Percentiles rank a stretch among this genome's conserved stretches.
Conservation (phyloP, 768 basidiomycete genomes). For the Xanthoconium stramineum region DNA sequence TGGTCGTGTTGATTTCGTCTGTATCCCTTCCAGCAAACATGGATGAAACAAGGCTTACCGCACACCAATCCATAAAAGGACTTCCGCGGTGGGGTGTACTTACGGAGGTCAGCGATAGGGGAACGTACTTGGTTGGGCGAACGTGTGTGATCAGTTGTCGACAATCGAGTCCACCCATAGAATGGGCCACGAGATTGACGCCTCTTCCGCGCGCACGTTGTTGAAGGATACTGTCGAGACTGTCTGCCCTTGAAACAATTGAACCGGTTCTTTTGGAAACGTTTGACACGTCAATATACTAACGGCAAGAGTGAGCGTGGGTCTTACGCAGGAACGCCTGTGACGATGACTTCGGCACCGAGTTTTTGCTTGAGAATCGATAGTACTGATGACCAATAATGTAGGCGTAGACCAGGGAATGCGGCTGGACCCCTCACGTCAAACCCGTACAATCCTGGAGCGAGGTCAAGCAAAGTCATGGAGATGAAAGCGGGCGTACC, state of each 20-base stretch:
- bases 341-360: constrained; percentile 94
- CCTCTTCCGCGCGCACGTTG: constrained; percentile 67
- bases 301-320: neutral
- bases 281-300: neutral
- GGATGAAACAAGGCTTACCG: constrained; percentile 43
- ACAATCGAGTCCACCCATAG: constrained; percentile 97
- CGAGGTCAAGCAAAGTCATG: neutral
- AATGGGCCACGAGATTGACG: constrained; percentile 92
- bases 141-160: constrained; percentile 88
- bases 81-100: constrained; percentile 94
- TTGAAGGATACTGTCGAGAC: constrained; percentile 69
- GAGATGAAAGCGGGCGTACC: constrained; percentile 43
- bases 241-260: constrained; percentile 73
- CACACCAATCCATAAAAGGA: constrained; percentile 99
- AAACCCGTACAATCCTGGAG: constrained; percentile 87
- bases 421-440: constrained; percentile 82
- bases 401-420: constrained; percentile 80
- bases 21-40: constrained; percentile 5
- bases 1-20: constrained; percentile 30
- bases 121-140: constrained; percentile 76
- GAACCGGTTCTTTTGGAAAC: constrained; percentile 74
- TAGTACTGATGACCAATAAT: constrained; percentile 93
- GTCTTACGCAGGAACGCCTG: constrained; percentile 86
- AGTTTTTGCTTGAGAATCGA: constrained; percentile 74
- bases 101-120: constrained; percentile 84